A percentile compares a stretch with the other conserved stretches of the same genome.
Conservation (phyloP, 441 rosid genomes). For the Brassica balearica region DNA sequence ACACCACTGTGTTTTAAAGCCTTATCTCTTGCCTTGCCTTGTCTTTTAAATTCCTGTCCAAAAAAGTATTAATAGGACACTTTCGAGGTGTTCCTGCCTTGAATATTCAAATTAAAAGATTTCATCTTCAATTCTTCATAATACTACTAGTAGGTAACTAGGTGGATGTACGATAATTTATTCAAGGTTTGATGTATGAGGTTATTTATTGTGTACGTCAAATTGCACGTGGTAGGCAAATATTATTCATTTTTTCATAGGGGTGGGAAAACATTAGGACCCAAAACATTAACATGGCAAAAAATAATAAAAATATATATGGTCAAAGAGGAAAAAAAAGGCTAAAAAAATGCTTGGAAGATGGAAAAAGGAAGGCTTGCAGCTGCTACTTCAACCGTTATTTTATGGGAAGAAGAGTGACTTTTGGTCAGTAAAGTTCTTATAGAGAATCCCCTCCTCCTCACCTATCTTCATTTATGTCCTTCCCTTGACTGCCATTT, state of each 20-base stretch:
- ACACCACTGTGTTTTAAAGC: too few relatives aligned
- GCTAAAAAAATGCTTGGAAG: not conserved
- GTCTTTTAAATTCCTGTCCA: not conserved
- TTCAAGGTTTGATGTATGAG: not conserved
- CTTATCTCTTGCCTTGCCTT: too few relatives aligned
- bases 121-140: not conserved
- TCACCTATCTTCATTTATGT: not conserved
- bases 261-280: not conserved
- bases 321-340: not conserved
- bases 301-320: not conserved
- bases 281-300: not conserved
- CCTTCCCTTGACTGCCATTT: not conserved
- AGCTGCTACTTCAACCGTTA: not conserved
- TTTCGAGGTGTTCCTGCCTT: not conserved
- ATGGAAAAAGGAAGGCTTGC: not conserved
- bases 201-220: not conserved
- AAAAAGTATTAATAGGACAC: not conserved
- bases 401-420: not conserved
- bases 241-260: not conserved
- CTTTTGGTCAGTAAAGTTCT: slow-evolving; percentile 7
- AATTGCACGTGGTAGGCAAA: not conserved
- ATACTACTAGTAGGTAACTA: not conserved
- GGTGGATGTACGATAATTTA: not conserved
- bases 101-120: not conserved
- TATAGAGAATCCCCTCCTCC: not conserved